These are phyloP conservation scores for Prunus armeniaca DNA, from an alignment of 306 rosid genomes.

Conservation along the genomic window DNA sequence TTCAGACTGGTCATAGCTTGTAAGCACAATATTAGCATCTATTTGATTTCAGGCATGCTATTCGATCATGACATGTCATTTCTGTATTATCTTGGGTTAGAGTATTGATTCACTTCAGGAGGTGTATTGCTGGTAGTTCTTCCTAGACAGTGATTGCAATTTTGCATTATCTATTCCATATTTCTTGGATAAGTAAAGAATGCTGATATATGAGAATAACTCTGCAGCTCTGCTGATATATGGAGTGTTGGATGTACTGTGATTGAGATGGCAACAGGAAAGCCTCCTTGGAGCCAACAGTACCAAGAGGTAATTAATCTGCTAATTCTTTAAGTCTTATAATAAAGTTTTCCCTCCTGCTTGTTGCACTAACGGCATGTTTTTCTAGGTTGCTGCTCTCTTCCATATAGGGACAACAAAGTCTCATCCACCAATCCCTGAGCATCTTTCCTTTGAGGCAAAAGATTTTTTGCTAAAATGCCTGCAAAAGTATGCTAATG, in stretches of 20 bases:
- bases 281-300: slow-evolving; percentile 99
- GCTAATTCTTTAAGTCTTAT: background rate
- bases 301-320: slow-evolving; percentile 75
- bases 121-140: background rate
- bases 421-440: slow-evolving; percentile 99
- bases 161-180: background rate
- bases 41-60: slow-evolving; percentile 2
- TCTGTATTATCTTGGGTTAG: background rate
- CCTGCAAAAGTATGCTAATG: slow-evolving; percentile 70
- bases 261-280: slow-evolving; percentile 99
- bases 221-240: slow-evolving; percentile 94
- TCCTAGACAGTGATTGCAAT: background rate
- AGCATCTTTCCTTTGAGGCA: slow-evolving; percentile 79
- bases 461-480: slow-evolving; percentile 93
- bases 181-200: slow-evolving; percentile 20
- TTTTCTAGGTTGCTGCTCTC: slow-evolving; percentile 91
- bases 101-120: background rate
- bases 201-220: slow-evolving; percentile 22
- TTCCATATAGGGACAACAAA: slow-evolving; percentile 95
- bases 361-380: slow-evolving; percentile 36
- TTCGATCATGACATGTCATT: background rate
- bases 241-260: slow-evolving; percentile 99
- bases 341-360: slow-evolving; percentile 10
- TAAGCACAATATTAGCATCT: slow-evolving; percentile 48
- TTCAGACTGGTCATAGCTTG: slow-evolving; percentile 99